Evolutionary conservation across 345 rosid species (phyloP).

Genomic region (Hibiscus mutabilis): DNA sequence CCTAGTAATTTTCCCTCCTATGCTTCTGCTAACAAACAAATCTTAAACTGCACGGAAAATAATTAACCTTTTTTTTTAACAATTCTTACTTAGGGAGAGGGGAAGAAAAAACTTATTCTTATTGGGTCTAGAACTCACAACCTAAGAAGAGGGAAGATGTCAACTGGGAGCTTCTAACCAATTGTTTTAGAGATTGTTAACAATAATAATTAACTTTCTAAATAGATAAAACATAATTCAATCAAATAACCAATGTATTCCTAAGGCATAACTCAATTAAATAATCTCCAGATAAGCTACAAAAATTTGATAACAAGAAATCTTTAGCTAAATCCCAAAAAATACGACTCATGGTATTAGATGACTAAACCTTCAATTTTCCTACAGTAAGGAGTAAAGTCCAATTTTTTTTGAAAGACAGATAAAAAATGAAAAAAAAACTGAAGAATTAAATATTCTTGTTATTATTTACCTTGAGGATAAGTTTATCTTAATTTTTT

Average conservation of each 20-base stretch:
- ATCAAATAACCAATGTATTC: background rate
- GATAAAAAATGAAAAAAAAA: background rate
- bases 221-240: too few species aligned
- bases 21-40: background rate
- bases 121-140: too few species aligned
- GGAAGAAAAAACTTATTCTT: too few species aligned
- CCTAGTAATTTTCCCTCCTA: too few species aligned
- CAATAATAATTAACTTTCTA: too few species aligned
- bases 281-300: background rate
- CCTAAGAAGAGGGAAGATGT: too few species aligned
- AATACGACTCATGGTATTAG: background rate
- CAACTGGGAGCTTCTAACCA: too few species aligned
- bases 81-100: too few species aligned
- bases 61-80: too few species aligned
- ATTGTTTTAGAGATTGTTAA: too few species aligned
- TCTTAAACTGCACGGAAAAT: too few species aligned
- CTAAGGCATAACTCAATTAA: background rate
- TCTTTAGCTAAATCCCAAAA: background rate
- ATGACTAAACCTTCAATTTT: background rate
- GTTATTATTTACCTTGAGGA: conserved; percentile 30
- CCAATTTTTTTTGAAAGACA: background rate
- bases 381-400: background rate
- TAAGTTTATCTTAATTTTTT: conserved; percentile 15
- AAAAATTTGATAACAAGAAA: background rate
- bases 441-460: background rate